These are phyloP conservation scores for Botrytis elliptica DNA, from an alignment of 2,329 filamentous ascomycete species.

Conservation along the genomic window DNA sequence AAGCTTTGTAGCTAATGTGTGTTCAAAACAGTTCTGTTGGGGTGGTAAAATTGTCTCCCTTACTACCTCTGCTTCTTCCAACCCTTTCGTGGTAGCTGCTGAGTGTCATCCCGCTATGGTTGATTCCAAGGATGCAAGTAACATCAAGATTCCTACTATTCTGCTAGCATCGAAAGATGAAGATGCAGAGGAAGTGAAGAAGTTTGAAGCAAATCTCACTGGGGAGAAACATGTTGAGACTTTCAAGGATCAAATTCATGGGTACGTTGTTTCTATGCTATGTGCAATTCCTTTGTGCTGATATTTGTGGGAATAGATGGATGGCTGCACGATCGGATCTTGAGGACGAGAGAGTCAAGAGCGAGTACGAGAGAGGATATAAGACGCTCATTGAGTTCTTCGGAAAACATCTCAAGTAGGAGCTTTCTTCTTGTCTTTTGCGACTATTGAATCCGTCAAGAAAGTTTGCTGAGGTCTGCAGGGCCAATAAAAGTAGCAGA, in stretches of 20 bases:
- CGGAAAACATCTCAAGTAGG: conserved; percentile 41
- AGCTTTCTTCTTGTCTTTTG: background rate
- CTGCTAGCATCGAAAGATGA: conserved; percentile 68
- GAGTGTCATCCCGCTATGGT: conserved; percentile 62
- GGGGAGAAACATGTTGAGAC: conserved; percentile 49
- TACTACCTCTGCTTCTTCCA: conserved; percentile 26
- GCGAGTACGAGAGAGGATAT: conserved; percentile 52
- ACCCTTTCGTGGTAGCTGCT: conserved; percentile 53
- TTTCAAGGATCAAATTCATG: conserved; percentile 52
- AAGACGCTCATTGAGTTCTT: conserved; percentile 47
- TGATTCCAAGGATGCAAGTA: conserved; percentile 58
- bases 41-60: conserved; percentile 38
- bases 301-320: conserved; percentile 40
- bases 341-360: conserved; percentile 45
- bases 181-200: conserved; percentile 44
- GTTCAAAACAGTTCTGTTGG: conserved; percentile 36
- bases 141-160: conserved; percentile 59
- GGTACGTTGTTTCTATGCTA: conserved; percentile 31
- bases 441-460: background rate
- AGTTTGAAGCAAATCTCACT: conserved; percentile 46
- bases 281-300: background rate
- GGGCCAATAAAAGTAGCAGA: background rate
- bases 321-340: conserved; percentile 55
- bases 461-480: conserved; percentile 11
- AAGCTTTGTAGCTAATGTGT: background rate